phyloP scores from a whole-genome alignment of 2,329 filamentous ascomycete genomes.

The Fusarium goolgardi region DNA sequence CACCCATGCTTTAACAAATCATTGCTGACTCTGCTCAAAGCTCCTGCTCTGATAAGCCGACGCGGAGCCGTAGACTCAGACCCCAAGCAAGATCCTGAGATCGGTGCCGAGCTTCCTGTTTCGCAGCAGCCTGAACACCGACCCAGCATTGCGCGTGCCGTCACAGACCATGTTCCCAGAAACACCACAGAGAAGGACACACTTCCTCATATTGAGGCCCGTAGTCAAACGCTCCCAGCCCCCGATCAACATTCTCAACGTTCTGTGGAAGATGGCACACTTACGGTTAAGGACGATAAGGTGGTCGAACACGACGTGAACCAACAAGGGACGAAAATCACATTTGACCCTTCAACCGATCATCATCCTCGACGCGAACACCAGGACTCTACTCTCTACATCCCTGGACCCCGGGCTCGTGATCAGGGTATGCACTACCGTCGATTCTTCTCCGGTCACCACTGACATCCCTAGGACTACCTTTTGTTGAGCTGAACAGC shows the following conservation, averaged over 20 bases:
- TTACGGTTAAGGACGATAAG: constrained; percentile 3
- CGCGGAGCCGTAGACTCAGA: constrained; percentile 7
- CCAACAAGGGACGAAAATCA: constrained; percentile 39
- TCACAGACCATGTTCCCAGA: constrained; percentile 17
- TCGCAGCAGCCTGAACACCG: constrained; percentile 2
- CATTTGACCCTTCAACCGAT: constrained; percentile 46
- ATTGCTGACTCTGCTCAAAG: constrained; percentile 21
- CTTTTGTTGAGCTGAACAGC: constrained; percentile 45
- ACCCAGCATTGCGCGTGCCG: constrained; percentile 13
- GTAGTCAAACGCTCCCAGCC: constrained; percentile 30
- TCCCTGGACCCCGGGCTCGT: constrained; percentile 51
- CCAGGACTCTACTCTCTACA: constrained; percentile 47
- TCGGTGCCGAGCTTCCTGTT: constrained; percentile 3
- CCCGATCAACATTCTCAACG: constrained; percentile 2
- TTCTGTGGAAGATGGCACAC: not conserved
- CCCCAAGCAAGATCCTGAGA: constrained; percentile 29
- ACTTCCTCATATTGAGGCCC: constrained; percentile 26
- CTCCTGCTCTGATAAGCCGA: constrained; percentile 29
- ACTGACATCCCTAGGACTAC: constrained; percentile 40
- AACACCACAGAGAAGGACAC: constrained; percentile 1
- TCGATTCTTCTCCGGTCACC: not conserved
- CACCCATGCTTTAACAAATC: not conserved
- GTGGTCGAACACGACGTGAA: not conserved
- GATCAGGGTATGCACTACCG: constrained; percentile 42
- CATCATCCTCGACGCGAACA: constrained; percentile 44